Conservation (phyloP, 1,284 basidiomycete species). For the Ceratobasidium sp. region DNA sequence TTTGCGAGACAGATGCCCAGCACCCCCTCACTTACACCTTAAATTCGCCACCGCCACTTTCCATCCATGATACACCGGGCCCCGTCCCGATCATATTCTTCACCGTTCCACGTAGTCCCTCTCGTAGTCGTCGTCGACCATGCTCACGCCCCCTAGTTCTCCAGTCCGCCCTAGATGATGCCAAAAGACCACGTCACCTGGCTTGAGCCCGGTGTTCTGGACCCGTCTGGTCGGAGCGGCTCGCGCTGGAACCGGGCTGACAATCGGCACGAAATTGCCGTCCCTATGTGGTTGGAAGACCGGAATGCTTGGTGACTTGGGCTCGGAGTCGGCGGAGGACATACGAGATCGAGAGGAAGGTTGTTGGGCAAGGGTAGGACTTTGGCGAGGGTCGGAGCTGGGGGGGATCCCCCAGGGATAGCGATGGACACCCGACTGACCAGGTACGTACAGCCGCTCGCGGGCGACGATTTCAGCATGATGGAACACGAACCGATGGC, state of each 20-base stretch:
- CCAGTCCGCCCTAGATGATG: slow-evolving; percentile 35
- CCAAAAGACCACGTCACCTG: slow-evolving; percentile 44
- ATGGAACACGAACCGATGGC: slow-evolving; percentile 90
- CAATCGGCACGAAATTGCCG: slow-evolving; percentile 39
- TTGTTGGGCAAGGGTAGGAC: slow-evolving; percentile 26
- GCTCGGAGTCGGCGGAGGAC: slow-evolving; percentile 36
- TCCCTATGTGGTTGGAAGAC: slow-evolving; percentile 43
- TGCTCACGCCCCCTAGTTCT: slow-evolving; percentile 32
- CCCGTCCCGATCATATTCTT: neutral
- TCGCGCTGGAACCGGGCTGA: slow-evolving; percentile 40
- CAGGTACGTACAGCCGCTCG: slow-evolving; percentile 76
- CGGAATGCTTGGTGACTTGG: slow-evolving; percentile 38
- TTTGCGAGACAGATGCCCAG: slow-evolving; percentile 43
- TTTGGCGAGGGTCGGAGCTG: slow-evolving; percentile 14
- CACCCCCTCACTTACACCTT: slow-evolving; percentile 43
- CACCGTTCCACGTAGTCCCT: slow-evolving; percentile 37
- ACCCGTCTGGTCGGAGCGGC: slow-evolving; percentile 32
- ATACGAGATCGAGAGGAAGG: slow-evolving; percentile 28
- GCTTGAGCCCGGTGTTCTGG: slow-evolving; percentile 39
- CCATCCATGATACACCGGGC: slow-evolving; percentile 25
- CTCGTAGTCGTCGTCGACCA: slow-evolving; percentile 11
- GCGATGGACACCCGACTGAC: slow-evolving; percentile 72
- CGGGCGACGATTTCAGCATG: slow-evolving; percentile 77
- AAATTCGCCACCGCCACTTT: slow-evolving; percentile 22
- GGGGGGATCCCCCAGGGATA: slow-evolving; percentile 42